Evolutionary conservation across 768 basidiomycete species (phyloP).

Genomic region (Boletus tomentosulus): DNA sequence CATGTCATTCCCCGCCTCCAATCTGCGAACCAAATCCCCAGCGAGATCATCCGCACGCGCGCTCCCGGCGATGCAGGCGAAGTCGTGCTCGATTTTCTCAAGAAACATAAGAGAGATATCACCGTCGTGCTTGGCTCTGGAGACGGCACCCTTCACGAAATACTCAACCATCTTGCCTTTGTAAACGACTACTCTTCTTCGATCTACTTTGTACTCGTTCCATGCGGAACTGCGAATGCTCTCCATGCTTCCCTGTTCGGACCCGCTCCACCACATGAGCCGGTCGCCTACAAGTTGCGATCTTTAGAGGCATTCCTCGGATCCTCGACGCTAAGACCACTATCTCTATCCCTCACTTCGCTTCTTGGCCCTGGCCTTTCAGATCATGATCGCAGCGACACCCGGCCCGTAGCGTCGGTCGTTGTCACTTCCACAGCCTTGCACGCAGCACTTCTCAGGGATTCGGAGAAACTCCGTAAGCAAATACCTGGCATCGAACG

Average conservation of each 20-base stretch:
- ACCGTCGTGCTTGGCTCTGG: slow-evolving; percentile 71
- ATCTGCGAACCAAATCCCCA: slow-evolving; percentile 30
- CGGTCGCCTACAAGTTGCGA: slow-evolving; percentile 44
- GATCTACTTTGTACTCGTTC: slow-evolving; percentile 52
- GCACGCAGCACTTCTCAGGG: slow-evolving; percentile 80
- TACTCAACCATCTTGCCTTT: slow-evolving; percentile 56
- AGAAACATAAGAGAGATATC: slow-evolving; percentile 28
- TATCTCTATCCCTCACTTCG: slow-evolving; percentile 54
- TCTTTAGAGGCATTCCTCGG: slow-evolving; percentile 53
- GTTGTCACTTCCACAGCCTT: slow-evolving; percentile 86
- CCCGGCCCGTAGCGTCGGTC: slow-evolving; percentile 45
- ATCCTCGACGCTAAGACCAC: slow-evolving; percentile 34
- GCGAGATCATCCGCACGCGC: slow-evolving; percentile 46
- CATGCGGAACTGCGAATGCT: slow-evolving; percentile 92
- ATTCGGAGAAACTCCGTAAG: slow-evolving; percentile 72
- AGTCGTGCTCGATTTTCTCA: slow-evolving; percentile 40
- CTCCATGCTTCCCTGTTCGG: slow-evolving; percentile 78
- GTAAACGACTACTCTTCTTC: slow-evolving; percentile 13
- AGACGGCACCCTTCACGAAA: slow-evolving; percentile 90
- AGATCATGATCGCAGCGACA: slow-evolving; percentile 7
- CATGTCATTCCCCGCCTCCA: slow-evolving; percentile 64
- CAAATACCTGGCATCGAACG: slow-evolving; percentile 74
- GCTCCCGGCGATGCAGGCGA: slow-evolving; percentile 52
- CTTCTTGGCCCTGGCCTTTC: slow-evolving; percentile 25
- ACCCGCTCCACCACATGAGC: slow-evolving; percentile 28